These are phyloP conservation scores for Wickerhamiella brachini DNA, from an alignment of 805 yeast genomes.

Conservation along the genomic window DNA sequence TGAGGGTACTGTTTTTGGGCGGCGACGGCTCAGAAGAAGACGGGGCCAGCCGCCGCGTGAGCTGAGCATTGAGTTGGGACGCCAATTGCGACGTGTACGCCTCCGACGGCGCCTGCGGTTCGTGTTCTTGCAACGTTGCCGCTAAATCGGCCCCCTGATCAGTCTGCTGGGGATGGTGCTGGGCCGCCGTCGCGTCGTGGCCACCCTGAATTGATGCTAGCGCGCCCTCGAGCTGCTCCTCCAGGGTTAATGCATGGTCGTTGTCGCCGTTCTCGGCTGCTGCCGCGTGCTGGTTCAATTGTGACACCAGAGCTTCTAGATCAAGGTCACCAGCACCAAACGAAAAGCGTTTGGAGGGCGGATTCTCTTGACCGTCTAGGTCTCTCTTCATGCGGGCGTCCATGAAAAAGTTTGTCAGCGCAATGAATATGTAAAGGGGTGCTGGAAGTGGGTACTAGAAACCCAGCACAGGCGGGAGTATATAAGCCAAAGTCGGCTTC, in stretches of 20 bases:
- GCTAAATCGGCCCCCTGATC: background rate
- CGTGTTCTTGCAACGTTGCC: background rate
- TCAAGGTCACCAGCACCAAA: constrained; percentile 13
- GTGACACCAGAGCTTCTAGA: constrained; percentile 18
- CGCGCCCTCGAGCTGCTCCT: constrained; percentile 19
- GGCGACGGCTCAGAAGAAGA: background rate
- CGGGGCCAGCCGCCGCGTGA: background rate
- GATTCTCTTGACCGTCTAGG: background rate
- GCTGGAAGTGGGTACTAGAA: too few relatives aligned
- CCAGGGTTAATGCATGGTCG: constrained; percentile 12
- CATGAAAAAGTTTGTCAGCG: background rate
- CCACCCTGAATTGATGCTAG: constrained; percentile 10
- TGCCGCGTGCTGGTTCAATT: constrained; percentile 15
- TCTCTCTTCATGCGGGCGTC: background rate
- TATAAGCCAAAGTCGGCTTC: too few relatives aligned
- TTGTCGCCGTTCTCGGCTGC: constrained; percentile 5
- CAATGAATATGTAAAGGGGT: background rate
- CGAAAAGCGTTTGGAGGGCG: background rate
- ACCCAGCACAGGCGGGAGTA: too few relatives aligned
- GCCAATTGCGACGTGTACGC: constrained; percentile 9
- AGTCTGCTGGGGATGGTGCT: background rate
- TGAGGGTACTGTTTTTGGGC: background rate
- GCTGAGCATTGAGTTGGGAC: constrained; percentile 9
- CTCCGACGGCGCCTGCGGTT: background rate
- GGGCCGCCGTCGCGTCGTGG: background rate